A percentile compares a stretch with the other conserved stretches of the same genome.
Conservation (phyloP, 768 basidiomycete species). For the Dendrothele bispora region DNA sequence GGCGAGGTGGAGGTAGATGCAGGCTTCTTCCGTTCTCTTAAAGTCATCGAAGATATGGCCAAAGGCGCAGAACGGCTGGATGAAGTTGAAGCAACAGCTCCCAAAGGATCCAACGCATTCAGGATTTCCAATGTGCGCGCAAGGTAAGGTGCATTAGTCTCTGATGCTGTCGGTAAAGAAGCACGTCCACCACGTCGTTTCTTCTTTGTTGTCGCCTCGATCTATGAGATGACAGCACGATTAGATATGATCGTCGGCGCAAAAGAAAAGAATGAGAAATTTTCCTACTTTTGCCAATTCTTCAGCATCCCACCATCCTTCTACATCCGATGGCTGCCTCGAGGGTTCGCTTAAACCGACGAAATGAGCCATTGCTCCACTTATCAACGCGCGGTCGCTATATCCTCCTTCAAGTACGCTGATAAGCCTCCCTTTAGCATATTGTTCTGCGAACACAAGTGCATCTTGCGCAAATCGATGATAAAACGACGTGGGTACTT, state of each 20-base stretch:
- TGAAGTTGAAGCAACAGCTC: slow-evolving; percentile 18
- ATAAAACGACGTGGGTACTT: slow-evolving; percentile 86
- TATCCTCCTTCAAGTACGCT: slow-evolving; percentile 97
- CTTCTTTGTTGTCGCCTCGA: slow-evolving; percentile 66
- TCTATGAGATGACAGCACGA: slow-evolving; percentile 31
- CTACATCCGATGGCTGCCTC: slow-evolving; percentile 16
- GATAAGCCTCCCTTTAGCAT: slow-evolving; percentile 69
- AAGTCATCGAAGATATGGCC: slow-evolving; percentile 39
- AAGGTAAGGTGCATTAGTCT: slow-evolving; percentile 53
- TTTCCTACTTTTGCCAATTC: slow-evolving; percentile 59
- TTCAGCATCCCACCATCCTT: slow-evolving; percentile 63
- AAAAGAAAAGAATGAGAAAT: background rate
- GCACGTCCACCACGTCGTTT: slow-evolving; percentile 50
- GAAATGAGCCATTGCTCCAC: slow-evolving; percentile 82
- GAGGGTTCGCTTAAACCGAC: slow-evolving; percentile 52
- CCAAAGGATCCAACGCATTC: slow-evolving; percentile 37
- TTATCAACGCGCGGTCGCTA: slow-evolving; percentile 83
- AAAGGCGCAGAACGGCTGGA: slow-evolving; percentile 18
- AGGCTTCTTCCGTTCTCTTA: slow-evolving; percentile 49
- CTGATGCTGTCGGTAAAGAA: slow-evolving; percentile 24
- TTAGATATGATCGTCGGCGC: background rate
- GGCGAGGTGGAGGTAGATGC: slow-evolving; percentile 17
- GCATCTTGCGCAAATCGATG: slow-evolving; percentile 78
- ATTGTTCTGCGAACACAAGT: slow-evolving; percentile 58
- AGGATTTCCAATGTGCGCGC: slow-evolving; percentile 54